Percentiles rank a stretch among this genome's conserved stretches.
These are phyloP conservation scores for Plasmodium ovale DNA, from an alignment of 169 alveolate genomes.

Conservation along the genomic window DNA sequence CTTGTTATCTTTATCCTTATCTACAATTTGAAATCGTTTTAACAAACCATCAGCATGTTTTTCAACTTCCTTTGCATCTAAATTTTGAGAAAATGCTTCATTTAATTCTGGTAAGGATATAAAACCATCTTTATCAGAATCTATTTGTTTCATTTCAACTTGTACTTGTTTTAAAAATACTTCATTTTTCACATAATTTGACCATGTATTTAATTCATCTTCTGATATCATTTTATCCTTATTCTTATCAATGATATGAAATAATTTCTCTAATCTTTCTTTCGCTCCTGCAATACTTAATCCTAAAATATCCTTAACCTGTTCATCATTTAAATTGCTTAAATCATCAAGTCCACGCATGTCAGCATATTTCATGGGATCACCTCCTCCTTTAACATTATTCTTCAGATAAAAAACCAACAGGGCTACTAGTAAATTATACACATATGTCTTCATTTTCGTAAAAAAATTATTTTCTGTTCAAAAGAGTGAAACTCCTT, in stretches of 20 bases:
- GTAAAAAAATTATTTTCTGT: not conserved
- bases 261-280: constrained; percentile 75
- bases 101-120: constrained; percentile 80
- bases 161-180: constrained; percentile 83
- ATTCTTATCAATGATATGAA: constrained; percentile 78
- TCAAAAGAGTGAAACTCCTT: not conserved
- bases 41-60: constrained; percentile 79
- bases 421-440: not conserved
- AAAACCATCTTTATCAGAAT: constrained; percentile 83
- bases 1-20: constrained; percentile 82
- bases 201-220: constrained; percentile 69
- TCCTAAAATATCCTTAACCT: constrained; percentile 64
- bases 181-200: constrained; percentile 72
- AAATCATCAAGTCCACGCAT: constrained; percentile 65
- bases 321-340: constrained; percentile 24
- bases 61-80: constrained; percentile 80
- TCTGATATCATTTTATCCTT: constrained; percentile 71
- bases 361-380: constrained; percentile 31
- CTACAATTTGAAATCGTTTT: constrained; percentile 83
- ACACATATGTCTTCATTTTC: constrained; percentile 33
- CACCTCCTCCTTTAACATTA: constrained; percentile 1
- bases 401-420: constrained; percentile 3
- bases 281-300: constrained; percentile 62
- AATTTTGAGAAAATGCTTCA: constrained; percentile 80
- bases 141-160: constrained; percentile 83